Evolutionary conservation across 2,329 filamentous ascomycete species (phyloP).

Genomic region (Fusarium hostae): DNA sequence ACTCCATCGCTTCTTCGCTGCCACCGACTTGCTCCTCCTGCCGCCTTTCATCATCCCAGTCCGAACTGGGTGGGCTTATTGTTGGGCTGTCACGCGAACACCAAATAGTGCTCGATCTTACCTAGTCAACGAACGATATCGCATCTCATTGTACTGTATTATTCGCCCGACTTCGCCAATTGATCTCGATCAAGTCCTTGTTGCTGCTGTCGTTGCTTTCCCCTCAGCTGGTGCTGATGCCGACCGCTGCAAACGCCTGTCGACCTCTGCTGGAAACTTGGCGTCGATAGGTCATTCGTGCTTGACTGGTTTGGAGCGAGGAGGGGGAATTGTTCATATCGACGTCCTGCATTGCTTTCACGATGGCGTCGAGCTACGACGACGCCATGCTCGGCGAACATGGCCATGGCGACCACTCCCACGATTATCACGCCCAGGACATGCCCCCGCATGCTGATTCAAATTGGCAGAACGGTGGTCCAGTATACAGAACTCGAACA

Average conservation of each 20-base stretch:
- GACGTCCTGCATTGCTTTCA: constrained; percentile 43
- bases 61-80: constrained; percentile 37
- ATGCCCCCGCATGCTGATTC: constrained; percentile 48
- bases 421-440: constrained; percentile 41
- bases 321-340: constrained; percentile 41
- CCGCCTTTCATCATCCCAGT: constrained; percentile 35
- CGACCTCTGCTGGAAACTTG: constrained; percentile 48
- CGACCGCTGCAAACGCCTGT: constrained; percentile 49
- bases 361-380: constrained; percentile 61
- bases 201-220: constrained; percentile 24
- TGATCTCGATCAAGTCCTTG: constrained; percentile 38
- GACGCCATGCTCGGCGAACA: constrained; percentile 54
- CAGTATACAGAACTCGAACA: constrained; percentile 47
- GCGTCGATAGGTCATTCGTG: constrained; percentile 45
- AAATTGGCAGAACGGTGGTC: constrained; percentile 52
- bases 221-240: constrained; percentile 52
- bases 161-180: constrained; percentile 41
- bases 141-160: constrained; percentile 26
- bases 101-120: constrained; percentile 32
- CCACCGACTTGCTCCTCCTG: constrained; percentile 43
- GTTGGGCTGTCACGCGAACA: constrained; percentile 47
- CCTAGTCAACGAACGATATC: constrained; percentile 25
- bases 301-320: constrained; percentile 43
- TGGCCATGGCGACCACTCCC: constrained; percentile 47
- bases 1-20: constrained; percentile 42